These are phyloP conservation scores for Phytopythium litorale DNA, from an alignment of 352 stramenopile species.

Conservation along the genomic window DNA sequence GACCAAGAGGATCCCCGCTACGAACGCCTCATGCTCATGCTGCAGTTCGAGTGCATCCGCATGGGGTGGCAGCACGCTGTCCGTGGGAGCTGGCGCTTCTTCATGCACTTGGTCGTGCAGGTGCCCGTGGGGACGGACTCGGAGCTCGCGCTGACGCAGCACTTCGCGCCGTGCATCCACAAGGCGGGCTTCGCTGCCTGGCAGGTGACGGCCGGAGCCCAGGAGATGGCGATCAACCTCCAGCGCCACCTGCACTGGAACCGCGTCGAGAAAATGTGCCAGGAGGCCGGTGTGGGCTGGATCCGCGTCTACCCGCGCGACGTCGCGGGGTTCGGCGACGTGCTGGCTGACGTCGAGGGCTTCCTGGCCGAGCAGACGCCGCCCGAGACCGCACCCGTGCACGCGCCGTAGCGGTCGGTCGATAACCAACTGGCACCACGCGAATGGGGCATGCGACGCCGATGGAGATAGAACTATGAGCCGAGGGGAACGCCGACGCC, in stretches of 20 bases:
- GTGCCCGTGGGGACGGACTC: conserved; percentile 47
- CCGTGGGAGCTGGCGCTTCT: conserved; percentile 78
- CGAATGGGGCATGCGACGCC: background rate
- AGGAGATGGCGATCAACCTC: conserved; percentile 86
- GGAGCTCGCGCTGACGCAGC: conserved; percentile 47
- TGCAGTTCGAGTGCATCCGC: conserved; percentile 84
- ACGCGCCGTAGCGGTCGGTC: conserved; percentile 1
- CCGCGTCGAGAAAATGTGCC: conserved; percentile 84
- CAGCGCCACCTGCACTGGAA: conserved; percentile 88
- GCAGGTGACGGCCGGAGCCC: conserved; percentile 79
- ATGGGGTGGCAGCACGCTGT: conserved; percentile 64
- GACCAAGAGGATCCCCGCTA: conserved; percentile 87
- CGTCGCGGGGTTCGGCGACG: conserved; percentile 72
- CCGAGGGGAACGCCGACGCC: background rate
- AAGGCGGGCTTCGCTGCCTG: conserved; percentile 78
- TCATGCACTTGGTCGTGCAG: conserved; percentile 81
- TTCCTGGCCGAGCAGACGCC: conserved; percentile 54
- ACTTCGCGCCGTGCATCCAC: conserved; percentile 81
- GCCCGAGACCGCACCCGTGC: background rate
- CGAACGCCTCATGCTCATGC: conserved; percentile 81
- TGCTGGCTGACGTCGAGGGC: conserved; percentile 63
- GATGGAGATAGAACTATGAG: background rate
- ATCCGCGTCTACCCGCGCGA: conserved; percentile 84
- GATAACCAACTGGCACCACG: background rate
- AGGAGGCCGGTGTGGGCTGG: conserved; percentile 81